Base-by-base conservation (phyloP, 2,329 filamentous ascomycete species). In the Alternaria incomplexa region DNA sequence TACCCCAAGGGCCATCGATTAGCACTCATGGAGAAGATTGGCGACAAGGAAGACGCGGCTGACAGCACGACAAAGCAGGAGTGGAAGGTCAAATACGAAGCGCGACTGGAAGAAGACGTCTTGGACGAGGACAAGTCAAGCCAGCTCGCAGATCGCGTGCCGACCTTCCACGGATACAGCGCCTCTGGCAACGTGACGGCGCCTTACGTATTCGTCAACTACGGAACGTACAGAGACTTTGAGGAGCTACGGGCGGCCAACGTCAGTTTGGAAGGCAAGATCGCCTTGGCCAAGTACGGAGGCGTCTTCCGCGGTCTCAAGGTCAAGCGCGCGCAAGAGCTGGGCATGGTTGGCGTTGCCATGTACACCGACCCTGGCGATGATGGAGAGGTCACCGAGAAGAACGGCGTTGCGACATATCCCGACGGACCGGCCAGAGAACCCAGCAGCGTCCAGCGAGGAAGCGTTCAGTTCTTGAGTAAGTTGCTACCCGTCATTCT, bases 101-200 rank as follows among this genome's bases (percentile, higher is more conserved):
- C 94, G 0, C 90, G 88, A 1, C 82, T 98, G 44, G 89, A 92
- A 70, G 96, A 99, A 79, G 93, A 97, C 74, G 86, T 95, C 2
- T 83, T 98, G 6, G 86, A 93, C 0, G 90, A 97, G 56, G 96
- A 99, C 77, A 87, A 89, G 4, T 96, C 93, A 0, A 93, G 89
- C 17, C 86, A 89, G 22, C 83, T 93, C 48, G 81, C 86, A 10
- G 87, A 93, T 72, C 85, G 93, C 28, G 86, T 98, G 23, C 93
- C 95, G 1, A 95, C 91, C 0, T 98, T 98, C 83, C 95, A 98
- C 76, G 96, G 95, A 56, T 98, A 97, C 80, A 97, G 93, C 5
- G 93, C 93, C 5, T 94, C 86, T 63, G 95, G 95, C 26, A 97
- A 98, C 78, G 95, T 96, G 51, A 97, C 95, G 0, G 93, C 89